Base-by-base conservation (phyloP, 306 rosid species). In the Inga leiocalycina region DNA sequence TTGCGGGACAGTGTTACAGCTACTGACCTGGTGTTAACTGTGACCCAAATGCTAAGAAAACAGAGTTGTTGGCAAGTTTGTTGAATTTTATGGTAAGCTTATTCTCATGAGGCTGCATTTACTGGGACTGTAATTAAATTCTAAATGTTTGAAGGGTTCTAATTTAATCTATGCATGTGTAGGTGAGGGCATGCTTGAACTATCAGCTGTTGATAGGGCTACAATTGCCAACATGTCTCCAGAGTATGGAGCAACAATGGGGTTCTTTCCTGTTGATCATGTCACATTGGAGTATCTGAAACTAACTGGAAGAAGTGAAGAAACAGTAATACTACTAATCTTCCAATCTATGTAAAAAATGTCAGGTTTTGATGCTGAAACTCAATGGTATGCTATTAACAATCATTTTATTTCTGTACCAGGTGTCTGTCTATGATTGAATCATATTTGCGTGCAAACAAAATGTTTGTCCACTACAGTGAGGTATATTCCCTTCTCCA, bases 31-130 rank as follows among this genome's bases (percentile, higher is more conserved):
- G 37, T 71, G 20, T 44, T 71, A 71, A 71, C 56, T 22, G 37
- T 71, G 10, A 44, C 37, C 11, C 75, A 71, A 71, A 71, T 44
- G 75, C n/a, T 71, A 44, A 71, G 75, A 44, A 71, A 44, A 56
- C 75, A 71, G 56, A 22, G 75, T 71, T 43, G 37, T 71, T 44
- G 75, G 75, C 20, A 71, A 71, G 20, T 71, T 71, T 71, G 75
- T 71, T 44, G 75, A 71, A 44, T 71, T 71, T 44, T 71, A 43
- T 44, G 75, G 56, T 71, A 44, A 57, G 30, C n/a, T 57, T 20
- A 57, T 57, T 57, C 27, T 57, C 64, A n/a, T 57, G 64, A 20
- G 64, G 64, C 27, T 57, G 4, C 64, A 57, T 5, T 52, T 52
- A 52, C 59, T 52, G 59, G 22, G 59, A 52, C 59, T 17, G 59